Percentiles rank a stretch among this genome's conserved stretches.
Evolutionary conservation across 352 stramenopile species (phyloP).

Genomic region (Pythium dissotocum): DNA sequence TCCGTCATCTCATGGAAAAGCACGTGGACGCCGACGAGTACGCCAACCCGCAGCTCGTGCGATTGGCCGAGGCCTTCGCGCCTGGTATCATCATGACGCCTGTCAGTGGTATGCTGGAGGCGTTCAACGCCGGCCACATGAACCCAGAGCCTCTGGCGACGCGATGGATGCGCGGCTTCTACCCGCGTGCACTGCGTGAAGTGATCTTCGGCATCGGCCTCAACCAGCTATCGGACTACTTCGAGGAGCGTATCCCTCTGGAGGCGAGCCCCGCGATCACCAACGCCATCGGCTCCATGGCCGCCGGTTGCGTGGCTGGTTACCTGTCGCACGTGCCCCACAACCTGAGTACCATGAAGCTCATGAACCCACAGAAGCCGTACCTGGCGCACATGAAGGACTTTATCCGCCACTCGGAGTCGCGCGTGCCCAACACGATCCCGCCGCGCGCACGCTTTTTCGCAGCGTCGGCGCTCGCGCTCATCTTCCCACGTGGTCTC

Average conservation of each 20-base stretch:
- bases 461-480: slow-evolving; percentile 67
- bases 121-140: slow-evolving; percentile 93
- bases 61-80: slow-evolving; percentile 76
- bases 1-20: slow-evolving; percentile 85
- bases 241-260: slow-evolving; percentile 88
- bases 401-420: slow-evolving; percentile 80
- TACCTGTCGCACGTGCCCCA: slow-evolving; percentile 95
- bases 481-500: slow-evolving; percentile 87
- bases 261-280: slow-evolving; percentile 69
- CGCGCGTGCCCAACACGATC: slow-evolving; percentile 76
- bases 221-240: slow-evolving; percentile 94
- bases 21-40: slow-evolving; percentile 83
- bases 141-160: slow-evolving; percentile 89
- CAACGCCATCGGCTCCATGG: slow-evolving; percentile 88
- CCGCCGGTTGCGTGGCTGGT: slow-evolving; percentile 88
- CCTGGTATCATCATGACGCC: slow-evolving; percentile 94
- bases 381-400: slow-evolving; percentile 85
- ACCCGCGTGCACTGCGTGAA: slow-evolving; percentile 85
- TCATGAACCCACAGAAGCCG: slow-evolving; percentile 91
- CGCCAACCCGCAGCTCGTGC: slow-evolving; percentile 78
- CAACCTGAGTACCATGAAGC: slow-evolving; percentile 95
- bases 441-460: slow-evolving; percentile 69
- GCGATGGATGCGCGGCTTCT: slow-evolving; percentile 89
- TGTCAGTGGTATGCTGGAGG: slow-evolving; percentile 90
- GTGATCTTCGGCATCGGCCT: slow-evolving; percentile 94